Percentiles rank a stretch among this genome's conserved stretches.
Conservation (phyloP, 257 asterid genomes). For the Ehretia macrophylla region DNA sequence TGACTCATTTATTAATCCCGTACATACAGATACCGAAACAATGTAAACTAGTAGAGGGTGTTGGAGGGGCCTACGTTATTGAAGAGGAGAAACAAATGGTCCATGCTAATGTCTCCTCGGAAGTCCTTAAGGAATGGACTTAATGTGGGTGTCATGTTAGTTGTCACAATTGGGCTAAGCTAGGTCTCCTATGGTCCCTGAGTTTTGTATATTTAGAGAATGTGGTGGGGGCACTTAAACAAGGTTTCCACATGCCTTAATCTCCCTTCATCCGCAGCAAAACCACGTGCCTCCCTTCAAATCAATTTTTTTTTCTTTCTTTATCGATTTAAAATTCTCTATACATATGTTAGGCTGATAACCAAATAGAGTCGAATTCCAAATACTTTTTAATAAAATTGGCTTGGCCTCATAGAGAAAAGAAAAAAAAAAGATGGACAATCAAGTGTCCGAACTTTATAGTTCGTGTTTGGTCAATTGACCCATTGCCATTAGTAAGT, state of each 20-base stretch:
- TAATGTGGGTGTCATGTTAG: conserved; percentile 29
- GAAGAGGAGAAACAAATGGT: conserved; percentile 21
- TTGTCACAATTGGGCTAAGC: conserved; percentile 26
- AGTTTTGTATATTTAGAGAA: neutral
- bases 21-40: too few species aligned
- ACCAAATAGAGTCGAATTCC: too few species aligned
- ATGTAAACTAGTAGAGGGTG: neutral
- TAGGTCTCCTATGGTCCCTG: conserved; percentile 8
- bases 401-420: too few species aligned
- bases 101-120: conserved; percentile 14
- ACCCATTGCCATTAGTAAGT: too few species aligned
- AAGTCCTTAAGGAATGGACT: conserved; percentile 12
- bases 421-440: too few species aligned
- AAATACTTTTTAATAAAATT: too few species aligned
- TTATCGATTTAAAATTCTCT: conserved; percentile 3
- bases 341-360: too few species aligned
- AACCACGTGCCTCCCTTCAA: conserved; percentile 30
- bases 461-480: too few species aligned
- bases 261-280: conserved; percentile 46
- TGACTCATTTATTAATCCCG: too few species aligned
- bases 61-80: conserved; percentile 7
- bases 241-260: conserved; percentile 38
- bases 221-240: conserved; percentile 16
- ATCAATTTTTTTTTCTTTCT: conserved; percentile 7
- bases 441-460: too few species aligned